Conservation (phyloP, 371 early-diverging fungal species). For the Smittium mucronatum region DNA sequence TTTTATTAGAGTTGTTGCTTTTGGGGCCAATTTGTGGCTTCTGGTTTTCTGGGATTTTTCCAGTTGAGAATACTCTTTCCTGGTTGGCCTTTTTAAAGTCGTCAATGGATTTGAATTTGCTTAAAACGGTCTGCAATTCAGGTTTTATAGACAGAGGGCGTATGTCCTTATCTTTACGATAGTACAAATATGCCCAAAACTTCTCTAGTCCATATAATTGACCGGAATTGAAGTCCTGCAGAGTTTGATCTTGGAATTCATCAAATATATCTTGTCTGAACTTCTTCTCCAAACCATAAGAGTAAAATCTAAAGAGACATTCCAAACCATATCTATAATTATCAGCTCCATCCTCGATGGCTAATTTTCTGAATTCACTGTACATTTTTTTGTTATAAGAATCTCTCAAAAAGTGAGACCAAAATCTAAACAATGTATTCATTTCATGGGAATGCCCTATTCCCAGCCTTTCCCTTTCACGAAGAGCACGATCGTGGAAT, state of each 20-base stretch:
- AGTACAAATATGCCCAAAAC: slow-evolving; percentile 89
- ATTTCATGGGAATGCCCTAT: slow-evolving; percentile 91
- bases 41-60: not conserved
- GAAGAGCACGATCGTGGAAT: slow-evolving; percentile 86
- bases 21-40: not conserved
- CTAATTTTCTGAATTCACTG: slow-evolving; percentile 76
- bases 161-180: slow-evolving; percentile 71
- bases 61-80: not conserved
- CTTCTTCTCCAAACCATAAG: slow-evolving; percentile 84
- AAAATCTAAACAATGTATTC: slow-evolving; percentile 96
- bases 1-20: not conserved
- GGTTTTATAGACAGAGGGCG: slow-evolving; percentile 45
- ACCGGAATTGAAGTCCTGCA: slow-evolving; percentile 57
- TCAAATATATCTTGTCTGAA: slow-evolving; percentile 71
- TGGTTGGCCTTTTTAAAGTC: slow-evolving; percentile 50
- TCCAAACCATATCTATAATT: slow-evolving; percentile 91
- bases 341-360: slow-evolving; percentile 80
- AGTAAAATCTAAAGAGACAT: slow-evolving; percentile 92
- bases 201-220: slow-evolving; percentile 86
- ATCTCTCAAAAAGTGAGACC: slow-evolving; percentile 94
- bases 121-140: slow-evolving; percentile 46
- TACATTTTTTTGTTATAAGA: slow-evolving; percentile 89
- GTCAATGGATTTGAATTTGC: slow-evolving; percentile 49
- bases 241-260: slow-evolving; percentile 76
- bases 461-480: slow-evolving; percentile 83